Evolutionary conservation across 2,329 filamentous ascomycete species (phyloP), one percentile per base, ranked within the genome.

Genomic region (Exophiala aquamarina): DNA sequence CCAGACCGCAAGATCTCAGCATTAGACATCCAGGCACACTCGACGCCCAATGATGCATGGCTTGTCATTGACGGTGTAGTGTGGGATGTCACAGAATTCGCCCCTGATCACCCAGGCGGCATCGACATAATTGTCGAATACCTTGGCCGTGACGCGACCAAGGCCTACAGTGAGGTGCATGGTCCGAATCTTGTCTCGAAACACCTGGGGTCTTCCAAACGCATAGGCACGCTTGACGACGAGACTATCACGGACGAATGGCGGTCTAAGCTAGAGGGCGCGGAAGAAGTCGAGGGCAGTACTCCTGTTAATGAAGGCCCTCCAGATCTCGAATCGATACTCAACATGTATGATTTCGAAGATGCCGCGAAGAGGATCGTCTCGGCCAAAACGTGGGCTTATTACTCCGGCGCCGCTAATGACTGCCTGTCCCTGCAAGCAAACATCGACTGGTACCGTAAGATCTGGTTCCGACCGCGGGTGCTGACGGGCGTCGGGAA

Each of bases 21-120:
- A 14, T 32, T 35, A 14, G 54, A 56, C 36, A 26, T 56, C 33
- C 19, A 19, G n/a, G 44, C 42, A 17, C 79, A 83, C 58, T 76
- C 71, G 44, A 69, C 62, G 13, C 56, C 67, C 20, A 55, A 70
- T 43, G 64, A 82, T 55, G 74, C 77, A 56, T 88, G 84, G 84
- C 77, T 87, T 49, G 81, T 85, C 13, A 76, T 88, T 15, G 77
- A 87, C 62, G 77, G 77, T 38, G 76, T 78, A 57, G 81, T 87
- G 21, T 87, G 83, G 69, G 81, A 87, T 63, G 65, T 88, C 38
- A 83, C 79, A 18, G 73, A 79, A 11, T 87, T 87, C 61, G 71
- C 81, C 8, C 75, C 75, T 14, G 71, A 80, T 48, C 81, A 84
- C 61, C 79, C 81, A 5, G 80, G 81, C 19, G 81, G 81, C 17